Conservation (phyloP, 345 rosid species). For the Hibiscus trionum region DNA sequence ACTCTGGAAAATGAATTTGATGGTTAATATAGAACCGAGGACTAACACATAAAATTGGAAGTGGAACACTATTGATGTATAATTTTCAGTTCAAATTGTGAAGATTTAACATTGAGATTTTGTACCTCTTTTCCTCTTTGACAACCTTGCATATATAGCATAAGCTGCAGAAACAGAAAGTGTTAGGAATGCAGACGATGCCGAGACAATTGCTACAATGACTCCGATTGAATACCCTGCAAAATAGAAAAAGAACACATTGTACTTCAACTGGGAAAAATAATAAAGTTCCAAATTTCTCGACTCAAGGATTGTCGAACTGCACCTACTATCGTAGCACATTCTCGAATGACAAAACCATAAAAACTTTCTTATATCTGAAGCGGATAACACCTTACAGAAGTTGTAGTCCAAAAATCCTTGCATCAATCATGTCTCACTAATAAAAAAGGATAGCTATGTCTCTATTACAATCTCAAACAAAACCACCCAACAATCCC, state of each 20-base stretch:
- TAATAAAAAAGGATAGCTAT: no score
- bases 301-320: neutral
- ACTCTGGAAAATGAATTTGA: neutral
- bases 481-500: no score
- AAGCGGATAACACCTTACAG: neutral
- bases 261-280: neutral
- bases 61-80: neutral
- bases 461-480: no score
- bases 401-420: neutral
- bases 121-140: conserved; percentile 31
- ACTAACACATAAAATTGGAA: neutral
- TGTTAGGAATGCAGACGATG: conserved; percentile 27
- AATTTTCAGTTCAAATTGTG: no score
- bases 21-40: neutral
- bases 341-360: neutral
- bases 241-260: neutral
- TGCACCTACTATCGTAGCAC: neutral
- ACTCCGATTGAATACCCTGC: conserved; percentile 19
- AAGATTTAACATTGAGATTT: neutral
- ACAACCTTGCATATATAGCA: conserved; percentile 16
- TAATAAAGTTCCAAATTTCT: neutral
- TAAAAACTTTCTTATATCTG: neutral
- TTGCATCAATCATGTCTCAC: no score
- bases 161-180: conserved; percentile 27
- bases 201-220: conserved; percentile 23